Conservation (phyloP, 1,284 basidiomycete species). For the Sanghuangporus sanghuang region DNA sequence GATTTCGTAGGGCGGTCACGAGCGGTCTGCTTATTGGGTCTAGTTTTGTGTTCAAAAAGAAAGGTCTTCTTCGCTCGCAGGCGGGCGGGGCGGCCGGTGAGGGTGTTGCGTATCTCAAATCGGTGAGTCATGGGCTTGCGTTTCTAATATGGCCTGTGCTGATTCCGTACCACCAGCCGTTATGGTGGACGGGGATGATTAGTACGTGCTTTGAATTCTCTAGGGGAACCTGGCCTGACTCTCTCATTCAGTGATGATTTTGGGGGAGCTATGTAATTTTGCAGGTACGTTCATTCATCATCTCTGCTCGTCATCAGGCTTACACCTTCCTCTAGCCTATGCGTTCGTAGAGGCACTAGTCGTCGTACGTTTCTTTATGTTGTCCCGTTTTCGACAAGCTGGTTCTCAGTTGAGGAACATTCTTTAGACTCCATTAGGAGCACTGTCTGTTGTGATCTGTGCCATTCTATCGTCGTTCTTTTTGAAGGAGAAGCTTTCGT, state of each 20-base stretch:
- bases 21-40: conserved; percentile 61
- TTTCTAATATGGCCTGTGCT: background rate
- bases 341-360: conserved; percentile 48
- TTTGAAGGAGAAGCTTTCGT: conserved; percentile 56
- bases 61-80: conserved; percentile 36
- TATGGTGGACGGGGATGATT: conserved; percentile 52
- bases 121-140: conserved; percentile 25
- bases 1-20: conserved; percentile 36
- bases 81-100: conserved; percentile 51
- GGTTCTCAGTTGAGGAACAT: conserved; percentile 19
- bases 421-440: conserved; percentile 54
- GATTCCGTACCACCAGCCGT: conserved; percentile 22
- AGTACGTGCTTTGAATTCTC: conserved; percentile 16
- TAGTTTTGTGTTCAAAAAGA: conserved; percentile 59
- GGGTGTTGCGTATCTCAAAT: conserved; percentile 61
- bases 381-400: background rate
- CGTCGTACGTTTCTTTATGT: conserved; percentile 29
- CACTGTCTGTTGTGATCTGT: conserved; percentile 64
- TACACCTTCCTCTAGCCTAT: conserved; percentile 24
- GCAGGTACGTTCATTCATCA: conserved; percentile 15
- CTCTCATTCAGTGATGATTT: conserved; percentile 33
- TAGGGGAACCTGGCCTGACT: conserved; percentile 20
- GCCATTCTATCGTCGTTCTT: conserved; percentile 70
- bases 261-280: conserved; percentile 33
- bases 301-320: background rate